Base-by-base conservation (phyloP, 2,329 filamentous ascomycete species). In the Albifimbria verrucaria region DNA sequence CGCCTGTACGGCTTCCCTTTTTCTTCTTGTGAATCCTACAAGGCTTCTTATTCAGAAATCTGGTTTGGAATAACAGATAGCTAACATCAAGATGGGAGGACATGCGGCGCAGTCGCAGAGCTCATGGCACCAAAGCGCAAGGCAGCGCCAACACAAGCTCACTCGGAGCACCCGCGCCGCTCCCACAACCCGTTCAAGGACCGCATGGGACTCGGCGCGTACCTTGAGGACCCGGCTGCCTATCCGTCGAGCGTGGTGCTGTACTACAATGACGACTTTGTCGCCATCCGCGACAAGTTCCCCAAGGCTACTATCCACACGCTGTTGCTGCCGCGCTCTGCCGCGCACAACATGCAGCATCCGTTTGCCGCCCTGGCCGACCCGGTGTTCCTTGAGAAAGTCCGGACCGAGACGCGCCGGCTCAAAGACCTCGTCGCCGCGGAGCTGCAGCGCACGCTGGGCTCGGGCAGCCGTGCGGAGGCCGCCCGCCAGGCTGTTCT, bases 241-340 rank as follows among this genome's bases (percentile, higher is more conserved):
- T 87, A 84, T 57, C 80, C 85, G 1, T 64, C 81, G 2, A 80
- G 77, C 5, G 73, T 80, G 9, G 81, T 92, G 20, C 78, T 93
- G 59, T 85, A 85, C 62, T 76, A 87, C 71, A 84, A 83, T 61
- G 76, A 83, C 11, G 75, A 84, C 55, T 91, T 89, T 59, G 88
- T 92, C 52, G 81, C 85, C 20, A 89, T 97, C 68, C 80, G 87
- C 61, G 94, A 99, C 73, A 76, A 85, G 56, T 99, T 85, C 66
- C 92, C 94, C 9, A 99, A 97, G 71, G 83, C 89, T 3, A 85
- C 82, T 3, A 78, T 97, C 4, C 94, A 99, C 73, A 79, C 90
- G 1, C 88, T 99, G 3, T 82, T 97, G n/a, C 83, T 97, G 5
- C 90, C 92, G 7, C 88, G 92, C 48, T 82, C 88, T 41, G 65